Evolutionary conservation across 306 rosid genomes (phyloP).

Genomic region (Senna tora): DNA sequence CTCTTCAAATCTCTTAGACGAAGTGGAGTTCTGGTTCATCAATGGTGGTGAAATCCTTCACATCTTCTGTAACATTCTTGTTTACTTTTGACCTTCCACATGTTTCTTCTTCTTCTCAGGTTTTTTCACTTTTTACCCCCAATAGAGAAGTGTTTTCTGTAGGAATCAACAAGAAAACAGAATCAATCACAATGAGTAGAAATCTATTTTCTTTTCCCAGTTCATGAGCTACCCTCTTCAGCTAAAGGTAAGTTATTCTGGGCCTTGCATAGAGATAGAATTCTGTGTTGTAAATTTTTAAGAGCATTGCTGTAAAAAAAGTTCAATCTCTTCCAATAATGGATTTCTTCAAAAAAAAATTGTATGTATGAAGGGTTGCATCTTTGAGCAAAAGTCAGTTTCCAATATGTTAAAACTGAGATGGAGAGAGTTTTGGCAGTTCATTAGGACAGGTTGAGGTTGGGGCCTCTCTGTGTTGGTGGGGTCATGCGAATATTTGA

Average conservation of each 20-base stretch:
- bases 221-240: no score
- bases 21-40: constrained; percentile 93
- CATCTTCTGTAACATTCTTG: constrained; percentile 38
- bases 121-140: not conserved
- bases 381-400: not conserved
- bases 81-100: constrained; percentile 10
- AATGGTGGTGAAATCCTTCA: constrained; percentile 66
- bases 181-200: no score
- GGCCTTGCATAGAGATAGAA: no score
- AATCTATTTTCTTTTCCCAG: no score
- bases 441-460: constrained; percentile 1
- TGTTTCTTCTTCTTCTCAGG: constrained; percentile 18
- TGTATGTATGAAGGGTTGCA: no score
- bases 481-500: constrained; percentile 28
- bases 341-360: no score
- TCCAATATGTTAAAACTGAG: not conserved
- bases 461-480: constrained; percentile 32
- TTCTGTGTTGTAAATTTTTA: no score
- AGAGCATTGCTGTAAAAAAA: no score
- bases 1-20: constrained; percentile 69
- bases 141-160: constrained; percentile 19
- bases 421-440: not conserved
- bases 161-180: no score
- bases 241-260: no score
- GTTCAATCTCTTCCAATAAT: no score